Evolutionary conservation across 257 asterid species (phyloP).

Genomic region (Gentiana macrophylla): DNA sequence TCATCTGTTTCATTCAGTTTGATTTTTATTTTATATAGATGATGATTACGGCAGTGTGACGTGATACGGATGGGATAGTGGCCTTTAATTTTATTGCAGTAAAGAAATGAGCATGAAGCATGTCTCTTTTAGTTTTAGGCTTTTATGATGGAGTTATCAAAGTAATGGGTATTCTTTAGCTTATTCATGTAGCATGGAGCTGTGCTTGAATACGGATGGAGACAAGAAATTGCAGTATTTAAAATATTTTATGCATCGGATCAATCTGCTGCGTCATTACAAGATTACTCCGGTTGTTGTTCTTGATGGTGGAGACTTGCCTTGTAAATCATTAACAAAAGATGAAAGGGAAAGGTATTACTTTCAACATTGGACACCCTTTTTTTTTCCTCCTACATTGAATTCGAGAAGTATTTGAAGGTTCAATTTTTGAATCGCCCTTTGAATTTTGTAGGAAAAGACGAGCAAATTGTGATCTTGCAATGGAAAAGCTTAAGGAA

Average conservation of each 20-base stretch:
- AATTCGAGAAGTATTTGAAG: not conserved
- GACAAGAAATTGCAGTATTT: conserved; percentile 60
- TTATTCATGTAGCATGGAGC: conserved; percentile 80
- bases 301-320: conserved; percentile 65
- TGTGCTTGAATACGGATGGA: conserved; percentile 47
- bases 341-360: conserved; percentile 63
- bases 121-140: not conserved
- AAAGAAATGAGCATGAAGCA: too few species aligned
- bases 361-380: not conserved
- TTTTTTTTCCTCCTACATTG: not conserved
- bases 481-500: conserved; percentile 61
- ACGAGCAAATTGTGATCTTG: conserved; percentile 49
- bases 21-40: not conserved
- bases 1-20: not conserved
- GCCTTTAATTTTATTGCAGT: too few species aligned
- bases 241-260: conserved; percentile 59
- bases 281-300: conserved; percentile 69
- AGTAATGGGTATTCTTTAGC: conserved; percentile 30
- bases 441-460: conserved; percentile 40
- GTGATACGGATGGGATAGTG: too few species aligned
- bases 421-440: not conserved
- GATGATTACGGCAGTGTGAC: not conserved
- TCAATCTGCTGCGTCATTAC: conserved; percentile 61
- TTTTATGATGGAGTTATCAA: not conserved
- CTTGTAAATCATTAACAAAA: conserved; percentile 55